phyloP scores from a whole-genome alignment of 2,329 filamentous ascomycete genomes.

The Xylariales sp. region DNA sequence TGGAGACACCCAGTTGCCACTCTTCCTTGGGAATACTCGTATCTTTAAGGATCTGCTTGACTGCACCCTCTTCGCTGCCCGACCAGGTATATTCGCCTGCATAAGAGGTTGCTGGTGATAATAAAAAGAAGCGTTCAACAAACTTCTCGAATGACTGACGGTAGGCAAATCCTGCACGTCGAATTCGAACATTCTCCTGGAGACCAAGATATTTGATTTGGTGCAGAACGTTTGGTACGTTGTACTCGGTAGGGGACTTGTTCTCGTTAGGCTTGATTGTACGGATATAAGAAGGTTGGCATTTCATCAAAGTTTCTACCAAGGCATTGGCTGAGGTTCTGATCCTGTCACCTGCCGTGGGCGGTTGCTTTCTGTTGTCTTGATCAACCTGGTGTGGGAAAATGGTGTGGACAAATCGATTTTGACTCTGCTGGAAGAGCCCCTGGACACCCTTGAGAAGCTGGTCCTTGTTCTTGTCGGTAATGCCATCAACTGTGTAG shows the following conservation, averaged over 20 bases:
- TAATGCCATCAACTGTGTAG: conserved; percentile 94
- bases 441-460: conserved; percentile 90
- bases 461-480: conserved; percentile 99
- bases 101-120: conserved; percentile 92
- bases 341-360: conserved; percentile 94
- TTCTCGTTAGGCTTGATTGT: conserved; percentile 99
- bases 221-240: conserved; percentile 86
- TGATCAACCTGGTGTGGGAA: conserved; percentile 94
- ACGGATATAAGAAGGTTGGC: conserved; percentile 93
- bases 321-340: conserved; percentile 91
- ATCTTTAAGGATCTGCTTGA: conserved; percentile 90
- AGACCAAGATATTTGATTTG: conserved; percentile 98
- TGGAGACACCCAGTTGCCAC: conserved; percentile 94
- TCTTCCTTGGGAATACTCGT: conserved; percentile 93
- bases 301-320: conserved; percentile 94
- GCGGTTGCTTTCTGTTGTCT: conserved; percentile 90
- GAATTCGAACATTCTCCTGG: conserved; percentile 98
- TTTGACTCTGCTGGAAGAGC: conserved; percentile 77
- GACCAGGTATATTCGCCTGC: conserved; percentile 97
- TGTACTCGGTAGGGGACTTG: conserved; percentile 93
- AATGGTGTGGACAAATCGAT: conserved; percentile 78
- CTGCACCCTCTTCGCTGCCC: conserved; percentile 80
- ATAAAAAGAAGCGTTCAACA: conserved; percentile 91
- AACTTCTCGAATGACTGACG: conserved; percentile 98
- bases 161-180: conserved; percentile 93